Conservation (phyloP, 2,329 filamentous ascomycete species). For the Claviceps quebecensis region DNA sequence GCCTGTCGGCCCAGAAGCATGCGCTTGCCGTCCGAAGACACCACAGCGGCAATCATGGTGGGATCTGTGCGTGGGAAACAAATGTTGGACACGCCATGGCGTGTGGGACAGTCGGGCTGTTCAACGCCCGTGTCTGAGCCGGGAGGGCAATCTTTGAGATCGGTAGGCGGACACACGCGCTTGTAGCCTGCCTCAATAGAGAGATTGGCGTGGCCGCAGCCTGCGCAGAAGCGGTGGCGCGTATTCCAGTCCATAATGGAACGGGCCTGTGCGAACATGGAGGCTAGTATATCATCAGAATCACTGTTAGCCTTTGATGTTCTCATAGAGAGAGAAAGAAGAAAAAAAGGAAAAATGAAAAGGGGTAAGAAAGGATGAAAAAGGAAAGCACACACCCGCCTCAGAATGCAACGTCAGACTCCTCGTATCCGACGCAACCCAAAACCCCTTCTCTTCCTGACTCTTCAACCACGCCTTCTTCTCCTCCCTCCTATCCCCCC, state of each 20-base stretch:
- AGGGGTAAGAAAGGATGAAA: neutral
- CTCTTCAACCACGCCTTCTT: conserved; percentile 33
- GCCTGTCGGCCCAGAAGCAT: conserved; percentile 75
- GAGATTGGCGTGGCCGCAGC: conserved; percentile 72
- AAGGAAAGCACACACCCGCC: conserved; percentile 36
- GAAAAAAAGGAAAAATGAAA: neutral
- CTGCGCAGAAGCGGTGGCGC: conserved; percentile 81
- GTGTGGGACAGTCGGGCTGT: conserved; percentile 53
- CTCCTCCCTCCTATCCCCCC: conserved; percentile 47
- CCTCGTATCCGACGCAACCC: conserved; percentile 54
- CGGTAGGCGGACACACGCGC: conserved; percentile 60
- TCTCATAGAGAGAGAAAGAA: neutral
- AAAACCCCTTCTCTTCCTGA: conserved; percentile 40
- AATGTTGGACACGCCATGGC: conserved; percentile 77
- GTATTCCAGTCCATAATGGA: conserved; percentile 88
- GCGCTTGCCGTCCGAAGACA: conserved; percentile 63
- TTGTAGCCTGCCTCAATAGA: conserved; percentile 70
- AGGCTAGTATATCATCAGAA: conserved; percentile 39
- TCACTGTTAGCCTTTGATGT: neutral
- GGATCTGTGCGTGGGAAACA: conserved; percentile 87
- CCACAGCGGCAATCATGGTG: conserved; percentile 86
- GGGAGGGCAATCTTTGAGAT: conserved; percentile 34
- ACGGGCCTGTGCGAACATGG: conserved; percentile 79
- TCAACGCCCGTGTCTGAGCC: conserved; percentile 8
- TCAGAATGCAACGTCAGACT: conserved; percentile 44